Percentiles rank a stretch among this genome's conserved stretches.
These are phyloP conservation scores for Pichia gijzeniarum DNA, from an alignment of 805 yeast genomes.

Conservation along the genomic window DNA sequence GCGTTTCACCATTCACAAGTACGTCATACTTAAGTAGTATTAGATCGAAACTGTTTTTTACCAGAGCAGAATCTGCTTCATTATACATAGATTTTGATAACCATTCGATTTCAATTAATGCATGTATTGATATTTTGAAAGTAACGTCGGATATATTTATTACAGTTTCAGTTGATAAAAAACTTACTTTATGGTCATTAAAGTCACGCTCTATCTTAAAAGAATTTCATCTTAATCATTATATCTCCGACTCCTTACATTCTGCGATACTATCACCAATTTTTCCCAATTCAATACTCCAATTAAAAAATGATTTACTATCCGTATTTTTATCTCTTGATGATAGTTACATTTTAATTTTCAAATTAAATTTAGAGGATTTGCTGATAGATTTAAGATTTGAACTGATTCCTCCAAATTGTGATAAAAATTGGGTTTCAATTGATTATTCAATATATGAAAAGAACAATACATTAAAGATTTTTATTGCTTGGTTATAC, in stretches of 20 bases:
- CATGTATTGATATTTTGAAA: constrained; percentile 18
- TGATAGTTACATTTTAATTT: constrained; percentile 18
- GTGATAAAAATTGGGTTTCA: constrained; percentile 22
- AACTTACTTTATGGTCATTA: constrained; percentile 56
- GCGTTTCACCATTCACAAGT: constrained; percentile 45
- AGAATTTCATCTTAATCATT: constrained; percentile 20
- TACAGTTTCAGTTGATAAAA: constrained; percentile 50
- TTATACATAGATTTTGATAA: constrained; percentile 16
- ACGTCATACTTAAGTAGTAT: constrained; percentile 35
- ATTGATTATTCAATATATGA: constrained; percentile 17
- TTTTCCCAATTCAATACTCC: constrained; percentile 18
- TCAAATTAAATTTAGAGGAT: constrained; percentile 15
- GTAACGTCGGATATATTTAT: constrained; percentile 14
- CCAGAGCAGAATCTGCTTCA: constrained; percentile 4
- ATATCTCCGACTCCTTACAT: constrained; percentile 19
- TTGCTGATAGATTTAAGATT: constrained; percentile 10
- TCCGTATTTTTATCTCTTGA: constrained; percentile 26
- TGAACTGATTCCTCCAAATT: constrained; percentile 15
- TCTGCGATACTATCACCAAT: constrained; percentile 16
- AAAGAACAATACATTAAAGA: constrained; percentile 3
- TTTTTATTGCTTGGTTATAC: constrained; percentile 24
- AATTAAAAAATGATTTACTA: constrained; percentile 12
- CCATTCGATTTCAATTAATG: constrained; percentile 19
- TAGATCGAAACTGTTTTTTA: constrained; percentile 24
- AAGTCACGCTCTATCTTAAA: constrained; percentile 23